phyloP scores from a whole-genome alignment of 148 eudicot species.

The Camellia granthamiana region DNA sequence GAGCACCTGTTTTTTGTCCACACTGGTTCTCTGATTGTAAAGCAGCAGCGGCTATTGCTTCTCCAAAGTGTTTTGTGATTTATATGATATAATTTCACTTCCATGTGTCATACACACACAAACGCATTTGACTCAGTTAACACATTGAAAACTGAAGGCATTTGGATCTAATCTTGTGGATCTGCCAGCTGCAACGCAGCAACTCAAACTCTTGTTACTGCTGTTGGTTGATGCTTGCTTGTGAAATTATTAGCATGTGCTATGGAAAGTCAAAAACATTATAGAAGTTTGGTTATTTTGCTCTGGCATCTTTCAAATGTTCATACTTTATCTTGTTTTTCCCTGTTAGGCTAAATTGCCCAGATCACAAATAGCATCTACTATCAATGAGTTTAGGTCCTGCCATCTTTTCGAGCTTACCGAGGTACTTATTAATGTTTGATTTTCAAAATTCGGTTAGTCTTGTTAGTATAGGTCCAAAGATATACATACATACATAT shows the following conservation, averaged over 20 bases:
- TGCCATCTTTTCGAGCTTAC: constrained; percentile 93
- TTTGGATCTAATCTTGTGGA: background rate
- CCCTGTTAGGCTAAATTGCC: constrained; percentile 78
- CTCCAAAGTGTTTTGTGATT: too few relatives aligned
- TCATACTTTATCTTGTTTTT: constrained; percentile 13
- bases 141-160: background rate
- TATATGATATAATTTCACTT: too few relatives aligned
- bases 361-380: constrained; percentile 81
- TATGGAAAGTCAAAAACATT: background rate
- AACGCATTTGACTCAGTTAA: too few relatives aligned
- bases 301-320: background rate
- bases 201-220: background rate
- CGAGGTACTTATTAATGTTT: constrained; percentile 48
- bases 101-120: too few relatives aligned
- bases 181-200: background rate
- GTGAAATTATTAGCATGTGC: background rate
- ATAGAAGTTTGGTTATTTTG: background rate
- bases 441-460: background rate
- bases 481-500: background rate
- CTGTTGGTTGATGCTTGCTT: constrained; percentile 5
- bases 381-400: constrained; percentile 92
- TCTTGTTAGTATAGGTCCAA: background rate
- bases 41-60: too few relatives aligned
- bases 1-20: too few relatives aligned
- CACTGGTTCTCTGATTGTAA: too few relatives aligned